These are phyloP conservation scores for Leptosphaerulina australis DNA, from an alignment of 2,329 filamentous ascomycete species.

Conservation along the genomic window DNA sequence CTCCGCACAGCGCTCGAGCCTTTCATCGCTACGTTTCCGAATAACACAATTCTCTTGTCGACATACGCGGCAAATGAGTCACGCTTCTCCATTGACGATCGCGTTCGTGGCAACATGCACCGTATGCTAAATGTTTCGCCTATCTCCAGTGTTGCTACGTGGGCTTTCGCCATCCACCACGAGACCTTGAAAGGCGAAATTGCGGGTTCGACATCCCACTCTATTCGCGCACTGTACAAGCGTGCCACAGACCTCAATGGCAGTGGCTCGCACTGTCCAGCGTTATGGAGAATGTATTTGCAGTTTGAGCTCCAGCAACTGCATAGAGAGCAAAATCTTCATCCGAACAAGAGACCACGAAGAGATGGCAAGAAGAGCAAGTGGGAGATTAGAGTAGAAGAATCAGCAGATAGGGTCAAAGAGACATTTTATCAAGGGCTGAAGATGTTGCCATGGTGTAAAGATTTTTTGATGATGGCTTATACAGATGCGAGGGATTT, in stretches of 20 bases:
- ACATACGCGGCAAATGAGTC: conserved; percentile 77
- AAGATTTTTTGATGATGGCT: conserved; percentile 63
- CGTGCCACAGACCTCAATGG: conserved; percentile 52
- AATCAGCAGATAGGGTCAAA: conserved; percentile 53
- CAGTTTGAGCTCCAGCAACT: conserved; percentile 38
- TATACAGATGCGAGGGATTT: conserved; percentile 51
- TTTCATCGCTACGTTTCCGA: conserved; percentile 70
- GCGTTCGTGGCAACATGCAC: conserved; percentile 70
- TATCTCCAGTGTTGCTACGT: conserved; percentile 53
- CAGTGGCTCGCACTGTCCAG: conserved; percentile 36
- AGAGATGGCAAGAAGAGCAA: conserved; percentile 32
- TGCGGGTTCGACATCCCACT: conserved; percentile 56
- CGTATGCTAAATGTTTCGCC: conserved; percentile 41
- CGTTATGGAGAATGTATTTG: conserved; percentile 43
- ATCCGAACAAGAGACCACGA: conserved; percentile 15
- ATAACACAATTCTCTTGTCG: conserved; percentile 76
- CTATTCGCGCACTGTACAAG: conserved; percentile 62
- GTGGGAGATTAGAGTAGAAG: conserved; percentile 24
- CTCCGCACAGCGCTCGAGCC: conserved; percentile 66
- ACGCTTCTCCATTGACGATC: conserved; percentile 74
- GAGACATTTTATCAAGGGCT: conserved; percentile 63
- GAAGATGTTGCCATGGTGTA: conserved; percentile 66
- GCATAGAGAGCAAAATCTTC: conserved; percentile 18
- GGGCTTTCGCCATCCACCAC: conserved; percentile 61
- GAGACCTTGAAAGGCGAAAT: conserved; percentile 56